Evolutionary conservation across 495 filamentous ascomycete species (phyloP).

Genomic region (Podospora fimiseda): DNA sequence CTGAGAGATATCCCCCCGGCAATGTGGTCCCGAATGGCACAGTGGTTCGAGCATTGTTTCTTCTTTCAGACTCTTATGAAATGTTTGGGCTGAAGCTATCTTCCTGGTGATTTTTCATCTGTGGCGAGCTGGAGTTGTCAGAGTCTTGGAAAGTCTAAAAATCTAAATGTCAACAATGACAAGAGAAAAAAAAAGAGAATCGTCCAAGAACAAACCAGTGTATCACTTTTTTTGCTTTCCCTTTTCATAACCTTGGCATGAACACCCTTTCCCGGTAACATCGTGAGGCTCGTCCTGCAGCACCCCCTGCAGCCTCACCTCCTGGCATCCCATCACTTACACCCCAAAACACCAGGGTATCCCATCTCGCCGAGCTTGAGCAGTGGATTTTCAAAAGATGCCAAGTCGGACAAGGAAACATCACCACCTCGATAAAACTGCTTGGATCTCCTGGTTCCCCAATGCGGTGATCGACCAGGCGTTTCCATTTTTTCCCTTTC

Average conservation of each 20-base stretch:
- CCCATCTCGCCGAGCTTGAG: neutral
- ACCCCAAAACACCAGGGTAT: neutral
- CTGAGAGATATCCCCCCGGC: too few relatives aligned
- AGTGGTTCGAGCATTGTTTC: too few relatives aligned
- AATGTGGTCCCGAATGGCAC: too few relatives aligned
- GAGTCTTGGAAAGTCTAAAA: too few relatives aligned
- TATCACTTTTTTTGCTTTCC: neutral
- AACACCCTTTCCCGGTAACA: neutral
- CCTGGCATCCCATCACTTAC: neutral
- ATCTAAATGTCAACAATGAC: too few relatives aligned
- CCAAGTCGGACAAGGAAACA: slow-evolving; percentile 6
- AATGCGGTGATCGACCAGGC: slow-evolving; percentile 5
- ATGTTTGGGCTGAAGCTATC: too few relatives aligned
- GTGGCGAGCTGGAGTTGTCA: too few relatives aligned
- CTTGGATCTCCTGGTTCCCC: slow-evolving; percentile 6
- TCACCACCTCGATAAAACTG: slow-evolving; percentile 3
- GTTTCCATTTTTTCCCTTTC: slow-evolving; percentile 1
- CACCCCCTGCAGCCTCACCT: neutral
- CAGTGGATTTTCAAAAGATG: too few relatives aligned
- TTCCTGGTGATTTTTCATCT: too few relatives aligned
- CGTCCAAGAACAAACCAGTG: neutral
- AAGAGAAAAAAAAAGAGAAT: too few relatives aligned
- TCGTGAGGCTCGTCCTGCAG: neutral
- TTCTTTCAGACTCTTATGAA: too few relatives aligned
- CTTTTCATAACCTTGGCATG: neutral